Conservation (phyloP, 1,284 basidiomycete genomes). For the Stereum hirsutum region DNA sequence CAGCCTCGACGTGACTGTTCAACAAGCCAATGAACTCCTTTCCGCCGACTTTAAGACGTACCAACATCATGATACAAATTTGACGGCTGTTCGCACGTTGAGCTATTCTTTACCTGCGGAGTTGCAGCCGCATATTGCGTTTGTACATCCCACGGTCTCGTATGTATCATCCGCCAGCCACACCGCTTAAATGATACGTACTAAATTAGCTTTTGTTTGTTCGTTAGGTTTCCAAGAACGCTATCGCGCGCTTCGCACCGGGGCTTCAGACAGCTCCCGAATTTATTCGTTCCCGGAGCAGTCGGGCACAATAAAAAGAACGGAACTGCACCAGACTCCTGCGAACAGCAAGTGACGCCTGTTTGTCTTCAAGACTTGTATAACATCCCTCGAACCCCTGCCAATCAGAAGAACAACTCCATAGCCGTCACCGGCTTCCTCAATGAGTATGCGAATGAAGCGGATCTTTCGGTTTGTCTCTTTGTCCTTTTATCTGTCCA, state of each 20-base stretch:
- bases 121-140: conserved; percentile 23
- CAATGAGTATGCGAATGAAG: conserved; percentile 14
- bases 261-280: neutral
- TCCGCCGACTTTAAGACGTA: conserved; percentile 24
- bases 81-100: conserved; percentile 23
- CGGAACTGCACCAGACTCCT: conserved; percentile 13
- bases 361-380: conserved; percentile 21
- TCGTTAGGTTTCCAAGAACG: neutral
- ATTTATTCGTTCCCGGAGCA: neutral
- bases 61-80: conserved; percentile 20
- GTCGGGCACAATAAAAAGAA: neutral
- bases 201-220: neutral
- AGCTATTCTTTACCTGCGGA: conserved; percentile 25
- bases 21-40: conserved; percentile 25
- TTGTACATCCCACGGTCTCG: conserved; percentile 21
- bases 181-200: neutral
- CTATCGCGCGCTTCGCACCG: neutral
- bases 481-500: neutral
- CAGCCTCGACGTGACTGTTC: conserved; percentile 14
- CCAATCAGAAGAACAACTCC: conserved; percentile 18
- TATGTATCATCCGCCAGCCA: no score
- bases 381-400: conserved; percentile 21
- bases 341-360: conserved; percentile 16
- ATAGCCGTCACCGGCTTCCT: conserved; percentile 24
- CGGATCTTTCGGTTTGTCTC: neutral